Evolutionary conservation across 345 rosid genomes (phyloP).

Genomic region (Luvunga scandens): DNA sequence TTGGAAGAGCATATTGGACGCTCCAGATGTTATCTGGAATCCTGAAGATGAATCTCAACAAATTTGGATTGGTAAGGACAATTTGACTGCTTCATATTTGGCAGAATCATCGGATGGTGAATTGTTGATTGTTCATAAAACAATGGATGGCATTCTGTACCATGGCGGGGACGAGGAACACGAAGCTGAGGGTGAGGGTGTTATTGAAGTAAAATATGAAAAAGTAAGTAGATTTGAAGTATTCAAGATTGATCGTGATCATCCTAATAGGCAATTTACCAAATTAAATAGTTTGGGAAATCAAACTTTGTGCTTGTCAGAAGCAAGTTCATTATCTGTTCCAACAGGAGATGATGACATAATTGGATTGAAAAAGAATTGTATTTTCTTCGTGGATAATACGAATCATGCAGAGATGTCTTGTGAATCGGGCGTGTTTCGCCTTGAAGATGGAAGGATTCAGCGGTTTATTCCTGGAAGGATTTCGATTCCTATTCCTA

Average conservation of each 20-base stretch:
- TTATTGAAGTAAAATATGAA: background rate
- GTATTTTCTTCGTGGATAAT: background rate
- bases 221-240: background rate
- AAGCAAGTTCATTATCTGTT: background rate
- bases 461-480: background rate
- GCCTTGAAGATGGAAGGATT: background rate
- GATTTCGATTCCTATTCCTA: no score
- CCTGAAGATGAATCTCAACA: background rate
- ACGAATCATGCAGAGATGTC: background rate
- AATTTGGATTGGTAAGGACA: background rate
- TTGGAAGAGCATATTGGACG: no score
- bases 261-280: background rate
- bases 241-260: background rate
- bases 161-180: no score
- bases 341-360: background rate
- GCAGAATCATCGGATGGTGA: background rate
- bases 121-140: background rate
- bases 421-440: background rate
- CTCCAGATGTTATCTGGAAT: no score
- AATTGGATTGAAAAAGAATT: background rate
- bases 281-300: background rate
- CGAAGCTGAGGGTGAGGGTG: background rate
- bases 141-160: background rate
- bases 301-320: background rate
- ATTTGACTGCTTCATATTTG: background rate